These are phyloP conservation scores for Rhodosporidiobolus odoratus DNA, from an alignment of 768 basidiomycete species.

Conservation along the genomic window DNA sequence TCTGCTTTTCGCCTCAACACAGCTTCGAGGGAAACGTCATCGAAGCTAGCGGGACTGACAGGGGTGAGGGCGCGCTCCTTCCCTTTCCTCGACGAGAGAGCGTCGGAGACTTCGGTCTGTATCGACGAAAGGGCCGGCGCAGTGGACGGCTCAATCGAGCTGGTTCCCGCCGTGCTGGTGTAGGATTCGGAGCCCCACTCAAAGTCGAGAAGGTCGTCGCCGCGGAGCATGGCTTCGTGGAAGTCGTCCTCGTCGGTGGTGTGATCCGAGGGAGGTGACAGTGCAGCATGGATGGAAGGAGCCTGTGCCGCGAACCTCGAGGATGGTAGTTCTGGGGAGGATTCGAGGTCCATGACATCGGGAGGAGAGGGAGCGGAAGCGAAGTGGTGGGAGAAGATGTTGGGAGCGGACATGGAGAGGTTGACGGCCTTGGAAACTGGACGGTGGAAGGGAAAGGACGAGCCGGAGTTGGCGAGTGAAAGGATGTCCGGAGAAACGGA, in stretches of 20 bases:
- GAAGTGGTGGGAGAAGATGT: slow-evolving; percentile 37
- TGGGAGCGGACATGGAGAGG: slow-evolving; percentile 32
- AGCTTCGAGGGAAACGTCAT: background rate
- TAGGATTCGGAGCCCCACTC: slow-evolving; percentile 40
- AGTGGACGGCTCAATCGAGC: slow-evolving; percentile 4
- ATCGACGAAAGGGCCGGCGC: background rate
- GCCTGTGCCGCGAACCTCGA: too few species aligned
- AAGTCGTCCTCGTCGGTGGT: slow-evolving; percentile 38
- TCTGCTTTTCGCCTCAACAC: background rate
- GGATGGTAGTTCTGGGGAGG: background rate
- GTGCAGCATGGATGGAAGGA: background rate
- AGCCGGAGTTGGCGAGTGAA: slow-evolving; percentile 7
- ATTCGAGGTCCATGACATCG: slow-evolving; percentile 31
- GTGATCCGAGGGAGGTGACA: slow-evolving; percentile 1
- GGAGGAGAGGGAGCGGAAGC: slow-evolving; percentile 15
- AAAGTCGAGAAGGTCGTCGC: slow-evolving; percentile 40
- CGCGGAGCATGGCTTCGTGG: slow-evolving; percentile 42
- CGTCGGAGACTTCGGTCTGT: background rate
- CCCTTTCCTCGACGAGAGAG: too few species aligned
- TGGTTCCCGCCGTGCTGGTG: slow-evolving; percentile 16
- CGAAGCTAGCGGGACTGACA: background rate
- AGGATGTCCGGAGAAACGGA: slow-evolving; percentile 37
- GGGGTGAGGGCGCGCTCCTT: background rate
- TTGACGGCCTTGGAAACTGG: background rate
- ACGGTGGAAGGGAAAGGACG: slow-evolving; percentile 5